Evolutionary conservation across 331 rosid species (phyloP).

Genomic region (Erythrophleum ivorense): DNA sequence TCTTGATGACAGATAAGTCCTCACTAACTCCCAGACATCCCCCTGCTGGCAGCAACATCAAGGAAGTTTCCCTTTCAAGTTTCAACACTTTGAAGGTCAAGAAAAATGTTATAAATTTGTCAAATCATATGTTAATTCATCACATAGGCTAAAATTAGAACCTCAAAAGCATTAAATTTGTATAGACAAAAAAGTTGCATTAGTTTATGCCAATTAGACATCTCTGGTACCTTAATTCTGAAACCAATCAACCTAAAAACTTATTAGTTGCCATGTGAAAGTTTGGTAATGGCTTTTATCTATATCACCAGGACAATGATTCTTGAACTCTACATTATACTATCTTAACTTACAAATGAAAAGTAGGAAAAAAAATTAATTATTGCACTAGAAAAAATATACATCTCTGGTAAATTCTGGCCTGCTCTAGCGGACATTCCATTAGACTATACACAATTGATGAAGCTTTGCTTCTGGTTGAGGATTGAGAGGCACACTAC

Average conservation of each 20-base stretch:
- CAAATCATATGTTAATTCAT: neutral
- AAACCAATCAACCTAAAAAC: neutral
- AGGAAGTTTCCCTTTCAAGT: neutral
- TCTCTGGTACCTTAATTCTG: neutral
- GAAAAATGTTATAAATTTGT: conserved; percentile 17
- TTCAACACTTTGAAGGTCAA: neutral
- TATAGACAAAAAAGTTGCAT: neutral
- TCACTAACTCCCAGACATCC: conserved; percentile 36
- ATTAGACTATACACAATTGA: conserved; percentile 47
- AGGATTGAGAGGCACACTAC: neutral
- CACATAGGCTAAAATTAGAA: neutral
- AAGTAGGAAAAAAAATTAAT: no score
- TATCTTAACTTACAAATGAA: neutral
- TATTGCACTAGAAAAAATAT: no score
- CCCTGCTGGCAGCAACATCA: conserved; percentile 28
- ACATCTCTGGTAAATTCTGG: neutral
- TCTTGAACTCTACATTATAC: conserved; percentile 30
- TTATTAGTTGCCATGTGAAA: neutral
- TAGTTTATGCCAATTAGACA: neutral
- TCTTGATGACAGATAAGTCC: conserved; percentile 48
- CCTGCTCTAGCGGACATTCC: conserved; percentile 35
- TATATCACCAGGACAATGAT: conserved; percentile 28
- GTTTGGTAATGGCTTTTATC: conserved; percentile 23
- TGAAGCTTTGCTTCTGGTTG: neutral
- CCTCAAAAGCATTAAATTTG: neutral